These are phyloP conservation scores for Penicillium canariense DNA, from an alignment of 495 filamentous ascomycete species.

Conservation along the genomic window DNA sequence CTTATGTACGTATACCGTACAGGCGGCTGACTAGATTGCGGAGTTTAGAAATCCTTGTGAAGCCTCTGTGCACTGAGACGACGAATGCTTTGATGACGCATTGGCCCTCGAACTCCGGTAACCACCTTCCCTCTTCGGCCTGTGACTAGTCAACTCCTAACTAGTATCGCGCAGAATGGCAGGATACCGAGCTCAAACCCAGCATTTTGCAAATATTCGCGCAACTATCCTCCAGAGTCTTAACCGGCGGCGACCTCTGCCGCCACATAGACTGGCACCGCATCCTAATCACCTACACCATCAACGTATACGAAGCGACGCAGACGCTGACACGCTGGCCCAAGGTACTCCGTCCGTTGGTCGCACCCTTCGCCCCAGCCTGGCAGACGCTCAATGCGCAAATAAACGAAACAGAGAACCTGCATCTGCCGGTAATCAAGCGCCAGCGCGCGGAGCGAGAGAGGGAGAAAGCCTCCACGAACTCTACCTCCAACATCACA, in stretches of 20 bases:
- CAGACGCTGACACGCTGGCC: constrained; percentile 33
- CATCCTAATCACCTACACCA: constrained; percentile 39
- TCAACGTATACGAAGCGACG: constrained; percentile 31
- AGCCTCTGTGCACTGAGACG: not conserved
- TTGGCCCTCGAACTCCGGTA: constrained; percentile 3
- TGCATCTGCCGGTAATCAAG: not conserved
- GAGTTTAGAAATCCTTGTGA: not conserved
- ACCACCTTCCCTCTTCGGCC: not conserved
- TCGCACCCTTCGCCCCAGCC: too few relatives aligned
- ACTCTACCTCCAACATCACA: too few relatives aligned
- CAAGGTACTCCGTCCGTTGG: constrained; percentile 36
- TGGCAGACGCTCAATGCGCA: constrained; percentile 6
- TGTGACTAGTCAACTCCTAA: not conserved
- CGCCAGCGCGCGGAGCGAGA: not conserved
- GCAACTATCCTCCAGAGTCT: constrained; percentile 46
- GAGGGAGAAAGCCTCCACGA: not conserved
- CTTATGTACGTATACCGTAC: not conserved
- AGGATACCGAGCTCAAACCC: constrained; percentile 20
- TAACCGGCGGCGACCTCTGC: constrained; percentile 43
- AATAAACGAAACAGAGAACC: constrained; percentile 13
- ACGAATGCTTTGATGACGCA: not conserved
- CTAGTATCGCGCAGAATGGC: constrained; percentile 15
- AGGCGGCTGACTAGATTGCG: not conserved
- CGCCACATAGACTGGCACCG: constrained; percentile 42
- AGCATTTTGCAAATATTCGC: constrained; percentile 43